Base-by-base conservation (phyloP, 31 red algal genomes). In the Endocladia muricata region DNA sequence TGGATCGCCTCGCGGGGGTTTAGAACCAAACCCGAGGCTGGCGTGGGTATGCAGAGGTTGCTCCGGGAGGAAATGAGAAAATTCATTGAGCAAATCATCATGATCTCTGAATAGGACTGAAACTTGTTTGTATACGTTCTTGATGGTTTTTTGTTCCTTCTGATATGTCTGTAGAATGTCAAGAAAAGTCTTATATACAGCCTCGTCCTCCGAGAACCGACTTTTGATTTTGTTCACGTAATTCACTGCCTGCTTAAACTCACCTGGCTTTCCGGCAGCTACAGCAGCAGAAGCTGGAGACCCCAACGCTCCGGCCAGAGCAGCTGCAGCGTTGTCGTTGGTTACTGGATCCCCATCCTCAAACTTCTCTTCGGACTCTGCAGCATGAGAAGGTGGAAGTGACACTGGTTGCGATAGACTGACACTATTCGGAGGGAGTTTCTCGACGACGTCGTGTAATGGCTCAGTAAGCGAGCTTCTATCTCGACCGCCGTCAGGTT, bases 171-270 rank as follows among this genome's bases (percentile, higher is more conserved):
- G 68, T 21, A 97, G 73, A n/a, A 85, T 74, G 9, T 79, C 68
- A 28, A 97, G 72, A 90, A 97, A 97, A 40, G 84, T 66, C 35
- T 81, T 58, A 72, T 83, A 97, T 35, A 81, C 78, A 30, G 71
- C 59, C 28, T 79, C 81, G 19, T 85, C 40, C 29, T 79, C 77
- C 8, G 63, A 38, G 59, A 98, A 94, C 60, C 95, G 70, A 41
- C 82, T 61, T 60, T 98, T 98, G 71, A 98, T 94, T 31, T 63
- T 78, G 55, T 76, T 98, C 13, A 98, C 87, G 56, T 91, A 98
- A 25, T 64, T 49, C 39, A 94, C 88, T 26, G 95, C 95, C 40
- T 86, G 81, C 66, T 98, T 87, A 76, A 98, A 98, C 64, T 98
- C 93, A 30, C 77, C 30, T 21, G 61, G 32, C 33, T 67, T 67